Conservation (phyloP, 345 rosid species). For the Gossypium mustelinum region DNA sequence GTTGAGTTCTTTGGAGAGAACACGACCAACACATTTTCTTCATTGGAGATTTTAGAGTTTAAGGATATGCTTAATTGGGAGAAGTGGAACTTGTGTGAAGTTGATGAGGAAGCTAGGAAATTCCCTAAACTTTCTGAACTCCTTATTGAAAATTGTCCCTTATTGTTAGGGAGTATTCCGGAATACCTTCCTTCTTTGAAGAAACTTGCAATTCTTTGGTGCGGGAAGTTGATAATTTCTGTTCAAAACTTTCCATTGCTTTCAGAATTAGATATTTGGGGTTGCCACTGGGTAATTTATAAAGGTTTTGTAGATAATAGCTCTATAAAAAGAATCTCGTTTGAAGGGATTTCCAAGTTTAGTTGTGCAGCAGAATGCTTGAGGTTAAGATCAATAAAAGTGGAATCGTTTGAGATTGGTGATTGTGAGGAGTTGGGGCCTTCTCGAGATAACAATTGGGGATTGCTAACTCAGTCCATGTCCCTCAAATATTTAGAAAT, state of each 20-base stretch:
- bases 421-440: neutral
- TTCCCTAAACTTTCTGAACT: neutral
- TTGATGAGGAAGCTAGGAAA: neutral
- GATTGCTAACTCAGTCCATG: neutral
- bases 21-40: neutral
- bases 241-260: neutral
- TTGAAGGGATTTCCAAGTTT: neutral
- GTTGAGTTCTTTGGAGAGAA: neutral
- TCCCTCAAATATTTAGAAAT: neutral
- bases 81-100: neutral
- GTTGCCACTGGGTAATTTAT: neutral
- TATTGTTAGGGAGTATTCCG: neutral
- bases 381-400: neutral
- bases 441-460: neutral
- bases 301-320: neutral
- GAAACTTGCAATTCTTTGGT: neutral
- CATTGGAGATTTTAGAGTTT: neutral
- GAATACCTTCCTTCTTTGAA: neutral
- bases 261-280: neutral
- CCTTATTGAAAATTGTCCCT: accelerated
- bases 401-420: neutral
- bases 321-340: neutral
- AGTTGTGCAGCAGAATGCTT: neutral
- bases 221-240: neutral
- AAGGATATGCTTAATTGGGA: neutral